Base-by-base conservation (phyloP, 2,329 filamentous ascomycete genomes). In the Hysterium pulicare region DNA sequence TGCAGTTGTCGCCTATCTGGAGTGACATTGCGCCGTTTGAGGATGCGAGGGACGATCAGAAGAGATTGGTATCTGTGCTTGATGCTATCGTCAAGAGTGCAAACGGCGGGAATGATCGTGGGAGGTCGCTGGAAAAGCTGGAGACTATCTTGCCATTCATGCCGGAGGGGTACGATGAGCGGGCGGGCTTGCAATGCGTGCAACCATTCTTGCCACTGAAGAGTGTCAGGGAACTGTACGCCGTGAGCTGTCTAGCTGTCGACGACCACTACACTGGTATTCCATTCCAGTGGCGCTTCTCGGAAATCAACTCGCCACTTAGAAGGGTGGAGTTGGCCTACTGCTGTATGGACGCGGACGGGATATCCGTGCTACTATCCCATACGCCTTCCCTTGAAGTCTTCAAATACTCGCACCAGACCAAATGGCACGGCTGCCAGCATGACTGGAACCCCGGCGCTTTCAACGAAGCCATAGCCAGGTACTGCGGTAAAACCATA, bases 331-430 rank as follows among this genome's bases (percentile, higher is more conserved):
- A 66, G 38, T 44, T 66, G 7, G 59, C 54, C 2, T 54, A 51
- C 26, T 61, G 60, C 40, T 65, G 61, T 36, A 63, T 66, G 38
- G 58, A 65, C 39, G 50, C 56, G 0, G 47, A 51, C n/a, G n/a
- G n/a, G n/a, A n/a, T n/a, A n/a, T n/a, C n/a, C n/a, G n/a, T n/a
- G 5, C 45, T 66, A 0, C 22, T 64, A 3, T 40, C 48, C 1
- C 53, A 59, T 24, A 61, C 61, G 11, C 59, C 60, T 1, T 41
- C 44, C 8, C 47, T 66, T 1, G 45, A 48, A 1, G 44, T 55
- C 2, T 62, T 66, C 48, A 56, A 48, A 11, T 66, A 66, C 44
- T 63, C 60, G 2, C 62, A 66, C 23, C 55, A 64, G 38, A 58
- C 57, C 0, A 66, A 66, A 44, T 61, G 57, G 55, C 55, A 61